A percentile compares a stretch with the other conserved stretches of the same genome.
phyloP scores from a whole-genome alignment of 208 protist species.

The Wallacemonas sp. region DNA sequence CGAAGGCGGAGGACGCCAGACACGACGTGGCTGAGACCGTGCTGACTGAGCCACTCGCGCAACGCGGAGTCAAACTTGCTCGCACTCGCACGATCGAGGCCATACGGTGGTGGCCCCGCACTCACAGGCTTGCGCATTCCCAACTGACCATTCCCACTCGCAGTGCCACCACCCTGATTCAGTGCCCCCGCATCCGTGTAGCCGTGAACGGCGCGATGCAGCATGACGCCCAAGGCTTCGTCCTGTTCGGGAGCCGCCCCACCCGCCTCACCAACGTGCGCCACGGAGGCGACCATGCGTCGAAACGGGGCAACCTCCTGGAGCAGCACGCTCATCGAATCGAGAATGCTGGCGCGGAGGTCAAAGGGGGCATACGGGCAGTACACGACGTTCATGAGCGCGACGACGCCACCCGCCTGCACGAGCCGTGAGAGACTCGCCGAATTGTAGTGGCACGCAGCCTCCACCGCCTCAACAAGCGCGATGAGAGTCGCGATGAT shows the following conservation, averaged over 20 bases:
- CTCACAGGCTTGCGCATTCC: not conserved
- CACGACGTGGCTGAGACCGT: conserved; percentile 73
- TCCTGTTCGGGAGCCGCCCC: conserved; percentile 23
- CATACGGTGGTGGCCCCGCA: conserved; percentile 42
- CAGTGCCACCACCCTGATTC: too few relatives aligned
- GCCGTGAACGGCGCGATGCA: conserved; percentile 68
- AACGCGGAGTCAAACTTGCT: conserved; percentile 87
- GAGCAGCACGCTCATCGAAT: conserved; percentile 83
- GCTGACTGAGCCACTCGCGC: conserved; percentile 82
- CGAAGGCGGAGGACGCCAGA: conserved; percentile 64
- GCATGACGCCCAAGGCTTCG: conserved; percentile 59
- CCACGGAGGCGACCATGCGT: conserved; percentile 27
- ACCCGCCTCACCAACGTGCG: not conserved
- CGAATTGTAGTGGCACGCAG: conserved; percentile 88
- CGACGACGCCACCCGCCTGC: conserved; percentile 69
- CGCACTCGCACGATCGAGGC: conserved; percentile 80
- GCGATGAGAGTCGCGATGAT: conserved; percentile 65
- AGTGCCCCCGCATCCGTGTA: too few relatives aligned
- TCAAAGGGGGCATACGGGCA: conserved; percentile 65
- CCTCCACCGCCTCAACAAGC: conserved; percentile 77
- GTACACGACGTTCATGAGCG: conserved; percentile 72
- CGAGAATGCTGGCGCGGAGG: conserved; percentile 72
- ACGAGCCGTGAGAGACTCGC: conserved; percentile 65
- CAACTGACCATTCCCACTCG: not conserved
- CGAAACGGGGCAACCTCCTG: conserved; percentile 84